A percentile compares a stretch with the other conserved stretches of the same genome.
Conservation (phyloP, 2,329 filamentous ascomycete species). For the Alternaria gansuensis region DNA sequence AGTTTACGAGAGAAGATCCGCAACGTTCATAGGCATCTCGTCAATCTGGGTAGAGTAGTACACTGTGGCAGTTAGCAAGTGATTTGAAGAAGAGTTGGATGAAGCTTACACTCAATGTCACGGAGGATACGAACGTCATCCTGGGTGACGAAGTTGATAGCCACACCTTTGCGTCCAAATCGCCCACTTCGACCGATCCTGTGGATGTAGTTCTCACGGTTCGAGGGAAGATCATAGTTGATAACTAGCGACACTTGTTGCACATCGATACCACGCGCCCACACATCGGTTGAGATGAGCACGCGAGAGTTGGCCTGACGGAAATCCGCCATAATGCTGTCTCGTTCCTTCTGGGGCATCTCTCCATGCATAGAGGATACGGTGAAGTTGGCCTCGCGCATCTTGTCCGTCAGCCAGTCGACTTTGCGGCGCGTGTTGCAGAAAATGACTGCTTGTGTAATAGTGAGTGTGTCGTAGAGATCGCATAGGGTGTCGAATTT, state of each 20-base stretch:
- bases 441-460: slow-evolving; percentile 99
- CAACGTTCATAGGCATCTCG: slow-evolving; percentile 96
- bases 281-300: slow-evolving; percentile 95
- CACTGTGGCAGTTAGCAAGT: slow-evolving; percentile 63
- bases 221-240: slow-evolving; percentile 98
- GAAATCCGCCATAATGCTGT: slow-evolving; percentile 99
- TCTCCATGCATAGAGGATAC: slow-evolving; percentile 99
- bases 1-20: slow-evolving; percentile 45
- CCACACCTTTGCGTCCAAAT: slow-evolving; percentile 97
- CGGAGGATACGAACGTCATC: slow-evolving; percentile 97
- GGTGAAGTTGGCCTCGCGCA: slow-evolving; percentile 98
- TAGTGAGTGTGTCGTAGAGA: slow-evolving; percentile 97
- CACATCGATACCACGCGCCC: slow-evolving; percentile 98
- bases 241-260: slow-evolving; percentile 98
- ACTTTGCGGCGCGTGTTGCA: slow-evolving; percentile 99
- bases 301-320: slow-evolving; percentile 95
- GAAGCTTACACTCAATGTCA: slow-evolving; percentile 84
- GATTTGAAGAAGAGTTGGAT: not conserved
- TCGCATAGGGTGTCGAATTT: slow-evolving; percentile 99
- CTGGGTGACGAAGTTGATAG: slow-evolving; percentile 99
- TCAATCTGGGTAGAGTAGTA: slow-evolving; percentile 98
- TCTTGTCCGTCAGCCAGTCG: slow-evolving; percentile 99
- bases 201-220: slow-evolving; percentile 99
- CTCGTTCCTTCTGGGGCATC: slow-evolving; percentile 97
- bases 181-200: slow-evolving; percentile 94